Evolutionary conservation across 2,329 filamentous ascomycete genomes (phyloP).

Genomic region (Colletotrichum incanum): DNA sequence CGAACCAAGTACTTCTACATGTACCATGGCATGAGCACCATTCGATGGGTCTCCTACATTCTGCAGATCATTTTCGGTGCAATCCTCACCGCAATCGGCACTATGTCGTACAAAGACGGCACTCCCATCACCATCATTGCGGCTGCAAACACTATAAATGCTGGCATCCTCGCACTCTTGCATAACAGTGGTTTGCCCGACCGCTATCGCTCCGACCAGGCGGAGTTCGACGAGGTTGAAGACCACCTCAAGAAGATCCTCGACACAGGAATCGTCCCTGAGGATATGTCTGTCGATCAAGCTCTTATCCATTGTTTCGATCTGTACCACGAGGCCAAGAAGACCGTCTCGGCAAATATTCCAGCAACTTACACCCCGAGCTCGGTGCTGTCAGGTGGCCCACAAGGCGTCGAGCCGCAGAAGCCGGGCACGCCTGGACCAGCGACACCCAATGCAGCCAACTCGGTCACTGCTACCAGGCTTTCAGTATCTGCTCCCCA

Average conservation of each 20-base stretch:
- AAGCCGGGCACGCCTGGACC: conserved; percentile 21
- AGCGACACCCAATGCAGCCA: conserved; percentile 13
- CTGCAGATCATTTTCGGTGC: conserved; percentile 66
- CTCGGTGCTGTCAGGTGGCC: conserved; percentile 29
- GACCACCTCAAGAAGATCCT: conserved; percentile 66
- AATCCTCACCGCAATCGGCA: conserved; percentile 65
- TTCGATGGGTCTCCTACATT: conserved; percentile 64
- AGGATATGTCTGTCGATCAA: conserved; percentile 61
- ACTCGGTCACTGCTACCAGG: conserved; percentile 34
- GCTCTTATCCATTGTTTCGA: conserved; percentile 64
- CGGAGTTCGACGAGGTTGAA: conserved; percentile 66
- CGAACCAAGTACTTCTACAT: conserved; percentile 62
- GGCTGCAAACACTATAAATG: conserved; percentile 65
- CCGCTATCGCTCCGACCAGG: conserved; percentile 64
- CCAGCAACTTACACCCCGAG: conserved; percentile 57
- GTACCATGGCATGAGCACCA: conserved; percentile 60
- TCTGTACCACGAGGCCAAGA: conserved; percentile 61
- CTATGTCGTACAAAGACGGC: conserved; percentile 55
- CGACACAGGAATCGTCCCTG: conserved; percentile 62
- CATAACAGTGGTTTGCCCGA: conserved; percentile 70
- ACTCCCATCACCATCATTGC: conserved; percentile 64
- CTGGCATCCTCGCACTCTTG: conserved; percentile 66
- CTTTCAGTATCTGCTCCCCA: conserved; percentile 12
- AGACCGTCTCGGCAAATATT: conserved; percentile 64
- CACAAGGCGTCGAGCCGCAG: conserved; percentile 17